Evolutionary conservation across 345 rosid species (phyloP).

Genomic region (Arabidopsis suecica): DNA sequence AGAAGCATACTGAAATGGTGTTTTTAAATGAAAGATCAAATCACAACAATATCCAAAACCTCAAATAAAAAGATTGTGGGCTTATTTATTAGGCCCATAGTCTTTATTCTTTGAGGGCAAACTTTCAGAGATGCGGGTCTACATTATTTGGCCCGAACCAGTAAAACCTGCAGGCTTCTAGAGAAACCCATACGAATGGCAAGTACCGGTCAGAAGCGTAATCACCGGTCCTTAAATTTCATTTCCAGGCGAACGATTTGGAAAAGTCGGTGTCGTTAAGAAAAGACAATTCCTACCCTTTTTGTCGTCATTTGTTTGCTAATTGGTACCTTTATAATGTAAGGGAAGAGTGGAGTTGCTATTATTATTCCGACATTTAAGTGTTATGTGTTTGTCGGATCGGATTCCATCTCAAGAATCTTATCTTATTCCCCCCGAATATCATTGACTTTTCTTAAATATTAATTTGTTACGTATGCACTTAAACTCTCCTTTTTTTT

Average conservation of each 20-base stretch:
- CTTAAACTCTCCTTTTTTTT: background rate
- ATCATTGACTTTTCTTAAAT: slow-evolving; percentile 40
- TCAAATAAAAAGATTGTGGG: too few species aligned
- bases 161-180: background rate
- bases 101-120: background rate
- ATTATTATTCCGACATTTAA: slow-evolving; percentile 41
- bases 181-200: background rate
- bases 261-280: background rate
- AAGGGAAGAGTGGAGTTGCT: slow-evolving; percentile 35
- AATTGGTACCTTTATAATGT: too few species aligned
- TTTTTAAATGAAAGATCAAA: too few species aligned
- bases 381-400: slow-evolving; percentile 45
- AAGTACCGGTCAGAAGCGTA: background rate
- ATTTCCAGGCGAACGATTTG: background rate
- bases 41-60: too few species aligned
- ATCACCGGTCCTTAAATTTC: background rate
- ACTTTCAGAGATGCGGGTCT: background rate
- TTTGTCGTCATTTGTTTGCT: background rate
- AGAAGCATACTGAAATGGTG: too few species aligned
- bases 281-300: background rate
- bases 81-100: background rate
- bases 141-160: background rate
- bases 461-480: slow-evolving; percentile 14
- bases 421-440: slow-evolving; percentile 26
- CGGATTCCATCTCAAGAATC: slow-evolving; percentile 41